Conservation (phyloP, 2,329 filamentous ascomycete species). For the Xylariaceae sp. region DNA sequence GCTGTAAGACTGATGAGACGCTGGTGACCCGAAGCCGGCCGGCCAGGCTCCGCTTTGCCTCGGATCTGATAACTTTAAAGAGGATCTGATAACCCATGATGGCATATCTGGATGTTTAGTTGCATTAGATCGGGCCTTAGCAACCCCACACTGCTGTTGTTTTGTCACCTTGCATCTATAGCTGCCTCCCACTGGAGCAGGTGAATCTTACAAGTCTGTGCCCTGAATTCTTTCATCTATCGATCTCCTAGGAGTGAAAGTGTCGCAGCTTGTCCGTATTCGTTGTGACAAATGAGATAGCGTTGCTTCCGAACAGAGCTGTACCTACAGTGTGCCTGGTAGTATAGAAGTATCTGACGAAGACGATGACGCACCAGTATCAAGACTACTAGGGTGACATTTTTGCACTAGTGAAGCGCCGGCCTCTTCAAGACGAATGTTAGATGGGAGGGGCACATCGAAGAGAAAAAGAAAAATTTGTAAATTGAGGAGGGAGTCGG, state of each 20-base stretch:
- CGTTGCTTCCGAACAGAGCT: too few species aligned
- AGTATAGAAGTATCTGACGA: too few species aligned
- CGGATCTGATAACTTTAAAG: slow-evolving; percentile 44
- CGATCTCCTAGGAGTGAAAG: too few species aligned
- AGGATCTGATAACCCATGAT: slow-evolving; percentile 41
- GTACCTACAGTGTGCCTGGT: too few species aligned
- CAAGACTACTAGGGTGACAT: not conserved
- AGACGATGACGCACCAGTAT: too few species aligned
- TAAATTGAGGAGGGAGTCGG: not conserved
- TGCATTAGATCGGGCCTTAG: slow-evolving; percentile 25
- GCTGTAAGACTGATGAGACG: slow-evolving; percentile 1
- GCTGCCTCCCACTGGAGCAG: too few species aligned
- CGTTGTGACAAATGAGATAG: too few species aligned
- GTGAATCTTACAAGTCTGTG: too few species aligned
- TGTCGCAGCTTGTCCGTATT: too few species aligned
- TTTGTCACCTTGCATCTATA: not conserved
- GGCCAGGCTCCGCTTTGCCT: slow-evolving; percentile 28
- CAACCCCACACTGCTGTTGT: not conserved
- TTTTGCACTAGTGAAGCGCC: slow-evolving; percentile 4
- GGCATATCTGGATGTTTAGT: slow-evolving; percentile 23
- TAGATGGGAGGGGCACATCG: not conserved
- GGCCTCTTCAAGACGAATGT: too few species aligned
- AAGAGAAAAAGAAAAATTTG: slow-evolving; percentile 6
- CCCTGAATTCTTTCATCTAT: too few species aligned
- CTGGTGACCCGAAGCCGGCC: slow-evolving; percentile 33